Evolutionary conservation across 169 alveolate genomes (phyloP), one percentile per base, ranked within the genome.

Genomic region (Plasmodium coatneyi): DNA sequence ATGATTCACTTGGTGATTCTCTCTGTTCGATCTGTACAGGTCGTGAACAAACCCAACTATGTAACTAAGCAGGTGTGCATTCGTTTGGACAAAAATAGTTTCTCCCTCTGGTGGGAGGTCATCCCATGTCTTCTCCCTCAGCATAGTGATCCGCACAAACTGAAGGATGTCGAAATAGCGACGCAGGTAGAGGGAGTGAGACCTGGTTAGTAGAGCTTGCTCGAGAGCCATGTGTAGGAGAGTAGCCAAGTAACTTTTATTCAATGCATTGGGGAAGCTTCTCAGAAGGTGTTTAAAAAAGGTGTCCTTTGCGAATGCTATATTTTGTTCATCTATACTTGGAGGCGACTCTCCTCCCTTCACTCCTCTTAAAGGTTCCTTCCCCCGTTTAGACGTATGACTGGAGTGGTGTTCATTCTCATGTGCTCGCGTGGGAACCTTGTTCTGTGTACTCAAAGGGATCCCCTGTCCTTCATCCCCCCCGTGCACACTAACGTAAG

Each of bases 221-320:
- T 60, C n/a, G 34, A 79, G 72, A 16, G 81, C 49, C n/a, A 79
- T 46, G 22, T 89, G 80, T 22, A 79, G 71, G 49, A 89, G 56
- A 46, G 25, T 9, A 10, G 6, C 32, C 16, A 36, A 25, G 71
- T 25, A 39, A 0, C 46, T 89, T 39, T 79, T 19, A 19, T 1
- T 70, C n/a, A 1, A n/a, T 0, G 4, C 32, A 72, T 25, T 2
- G 34, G 74, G 25, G 36, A 22, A 30, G 19, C 12, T 72, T 5
- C 39, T 22, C 25, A 46, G 1, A 5, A 72, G 56, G 19, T 41
- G 0, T 16, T 46, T 70, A 34, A 46, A 10, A 41, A 56, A 16
- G 7, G 14, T 3, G 39, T 79, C 49, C 7, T 60, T 79, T 3
- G 43, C 39, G 19, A 9, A 16, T 43, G 43, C 49, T n/a, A 83